Base-by-base conservation (phyloP, 306 rosid species). In the Dalbergia cochinchinensis region DNA sequence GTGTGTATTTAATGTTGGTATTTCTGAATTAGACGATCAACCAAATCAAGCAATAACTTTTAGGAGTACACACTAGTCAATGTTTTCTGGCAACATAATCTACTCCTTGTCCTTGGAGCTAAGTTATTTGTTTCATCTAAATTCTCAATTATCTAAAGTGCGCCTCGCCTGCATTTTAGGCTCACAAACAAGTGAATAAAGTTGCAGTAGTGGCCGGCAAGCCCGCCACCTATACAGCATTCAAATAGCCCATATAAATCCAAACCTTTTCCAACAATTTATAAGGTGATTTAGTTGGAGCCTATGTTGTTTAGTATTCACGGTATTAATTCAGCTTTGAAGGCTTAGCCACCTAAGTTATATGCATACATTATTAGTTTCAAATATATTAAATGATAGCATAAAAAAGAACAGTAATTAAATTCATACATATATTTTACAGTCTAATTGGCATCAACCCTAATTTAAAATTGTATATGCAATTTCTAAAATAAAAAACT, bases 171-270 rank as follows among this genome's bases (percentile, higher is more conserved):
- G 76, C 71, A 64, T 78, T 62, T 0, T 37, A 35, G 35, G 51
- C 54, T 73, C 58, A 41, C 48, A 59, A 53, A 83, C 77, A 78
- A 78, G 51, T 67, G 65, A 65, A 83, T 50, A 84, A 79, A 62
- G 69, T 44, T 79, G 61, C 15, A 62, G 5, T 80, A 80, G 67
- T 80, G 76, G 88, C 85, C 77, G 83, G 83, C 71, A 85, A 7
- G 48, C 37, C 35, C 78, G 70, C 83, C 86, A 48, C 77, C 76
- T 48, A 78, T 2, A 54, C 19, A 45, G 11, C 79, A 72, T 81
- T 69, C 53, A 48, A 33, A 50, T 57, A 64, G 16, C 53, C 12
- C 65, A 66, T 61, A 51, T 60, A 72, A 73, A 61, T 66, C 80
- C 74, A 67, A 81, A 68, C 11, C 14, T 6, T 48, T 37, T 4